phyloP scores from a whole-genome alignment of 2,329 filamentous ascomycete species.

The Leptodontidium sp. region DNA sequence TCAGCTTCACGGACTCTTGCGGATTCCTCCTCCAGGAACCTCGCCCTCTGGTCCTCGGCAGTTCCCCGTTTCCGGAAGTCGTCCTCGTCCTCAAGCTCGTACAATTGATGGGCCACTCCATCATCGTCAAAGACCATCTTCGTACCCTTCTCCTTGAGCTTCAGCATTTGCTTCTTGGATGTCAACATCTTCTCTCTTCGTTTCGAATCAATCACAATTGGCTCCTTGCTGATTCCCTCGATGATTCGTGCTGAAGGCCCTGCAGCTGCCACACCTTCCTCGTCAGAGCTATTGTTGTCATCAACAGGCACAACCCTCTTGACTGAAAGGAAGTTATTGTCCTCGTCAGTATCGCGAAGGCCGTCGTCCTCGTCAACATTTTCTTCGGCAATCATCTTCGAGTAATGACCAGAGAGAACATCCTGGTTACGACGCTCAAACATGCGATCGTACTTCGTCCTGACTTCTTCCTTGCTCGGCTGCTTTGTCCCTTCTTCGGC shows the following conservation, averaged over 20 bases:
- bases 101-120: slow-evolving; percentile 82
- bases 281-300: slow-evolving; percentile 55
- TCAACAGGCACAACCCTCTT: slow-evolving; percentile 85
- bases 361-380: slow-evolving; percentile 54
- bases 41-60: slow-evolving; percentile 76
- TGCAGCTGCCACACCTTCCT: slow-evolving; percentile 51
- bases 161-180: slow-evolving; percentile 92
- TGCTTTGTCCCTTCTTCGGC: slow-evolving; percentile 61
- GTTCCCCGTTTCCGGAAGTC: slow-evolving; percentile 79
- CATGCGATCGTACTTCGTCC: slow-evolving; percentile 98
- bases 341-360: slow-evolving; percentile 64
- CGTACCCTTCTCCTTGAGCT: slow-evolving; percentile 85
- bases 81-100: slow-evolving; percentile 87
- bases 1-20: slow-evolving; percentile 78
- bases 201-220: slow-evolving; percentile 90
- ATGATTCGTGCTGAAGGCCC: slow-evolving; percentile 65
- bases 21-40: slow-evolving; percentile 80
- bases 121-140: slow-evolving; percentile 95
- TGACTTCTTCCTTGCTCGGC: slow-evolving; percentile 73
- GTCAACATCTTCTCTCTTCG: slow-evolving; percentile 93
- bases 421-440: slow-evolving; percentile 97
- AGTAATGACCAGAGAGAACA: slow-evolving; percentile 92
- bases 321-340: slow-evolving; percentile 86
- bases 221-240: slow-evolving; percentile 70
- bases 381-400: slow-evolving; percentile 78